Evolutionary conservation across 1,139 yeast genomes (phyloP), one percentile per base, ranked within the genome.

Genomic region (Nakaseomyces bracarensis): DNA sequence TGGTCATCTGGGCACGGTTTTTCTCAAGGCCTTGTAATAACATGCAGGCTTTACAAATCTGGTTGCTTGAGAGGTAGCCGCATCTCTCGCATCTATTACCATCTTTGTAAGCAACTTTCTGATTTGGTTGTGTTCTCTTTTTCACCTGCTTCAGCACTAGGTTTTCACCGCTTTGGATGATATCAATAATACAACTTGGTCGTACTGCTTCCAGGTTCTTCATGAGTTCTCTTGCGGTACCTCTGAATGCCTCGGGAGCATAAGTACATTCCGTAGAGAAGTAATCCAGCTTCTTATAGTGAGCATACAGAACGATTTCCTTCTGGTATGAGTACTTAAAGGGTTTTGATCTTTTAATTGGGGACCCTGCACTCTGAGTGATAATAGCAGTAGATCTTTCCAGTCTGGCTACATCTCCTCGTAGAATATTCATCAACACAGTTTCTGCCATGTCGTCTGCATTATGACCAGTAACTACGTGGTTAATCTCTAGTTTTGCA

Each of bases 381-480:
- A 89, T 72, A 34, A 93, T 86, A 31, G 83, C 75, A 11, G 95
- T 85, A n/a, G 96, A 86, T 49, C 82, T 79, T 55, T 86, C 97
- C 44, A 93, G 67, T 49, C 99, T 71, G 19, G 95, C 95, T 5
- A 87, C 82, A 58, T 93, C 99, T n/a, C 99, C 99, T 52, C 99
- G 72, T 22, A 93, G 66, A 36, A 91, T 65, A 62, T 93, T 93
- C 97, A 93, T 89, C 46, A 93, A 65, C 3, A 93, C 95, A 0
- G 99, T 93, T 60, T 93, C 99, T 0, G 99, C 99, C 84, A 93
- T 83, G 64, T 93, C 99, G 61, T 93, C 99, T 0, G 99, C 99
- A 62, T 93, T 93, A 64, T 93, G 99, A 2, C 99, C 99, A 0
- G 99, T 93, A 2, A 93, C 95, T 29, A 93, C 93, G 63, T 93